Conservation (phyloP, 371 early-diverging fungal species). For the Parasitella parasitica region DNA sequence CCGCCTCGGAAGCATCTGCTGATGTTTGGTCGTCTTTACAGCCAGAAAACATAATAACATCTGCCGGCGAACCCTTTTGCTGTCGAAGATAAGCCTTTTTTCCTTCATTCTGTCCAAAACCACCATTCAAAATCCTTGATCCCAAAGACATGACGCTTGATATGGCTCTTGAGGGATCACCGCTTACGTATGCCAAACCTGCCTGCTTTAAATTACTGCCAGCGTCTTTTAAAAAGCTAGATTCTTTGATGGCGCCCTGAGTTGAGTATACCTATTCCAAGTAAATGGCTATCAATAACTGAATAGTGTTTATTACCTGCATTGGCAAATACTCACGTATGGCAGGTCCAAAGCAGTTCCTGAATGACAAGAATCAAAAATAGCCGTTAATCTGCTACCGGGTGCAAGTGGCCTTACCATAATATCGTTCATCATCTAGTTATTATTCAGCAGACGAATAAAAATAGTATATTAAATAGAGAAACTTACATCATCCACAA, state of each 20-base stretch:
- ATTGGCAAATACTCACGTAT: constrained; percentile 30
- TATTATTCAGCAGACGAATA: not conserved
- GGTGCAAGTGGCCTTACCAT: constrained; percentile 80
- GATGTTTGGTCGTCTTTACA: constrained; percentile 90
- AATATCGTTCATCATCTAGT: constrained; percentile 67
- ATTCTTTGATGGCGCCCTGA: constrained; percentile 60
- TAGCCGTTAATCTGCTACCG: constrained; percentile 78
- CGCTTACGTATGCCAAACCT: constrained; percentile 52
- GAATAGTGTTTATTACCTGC: no score
- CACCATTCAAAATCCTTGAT: constrained; percentile 38
- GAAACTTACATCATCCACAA: constrained; percentile 73
- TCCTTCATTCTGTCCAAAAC: constrained; percentile 16
- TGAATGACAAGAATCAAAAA: constrained; percentile 84
- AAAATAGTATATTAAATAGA: not conserved
- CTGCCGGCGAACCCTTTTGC: constrained; percentile 61
- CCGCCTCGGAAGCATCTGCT: constrained; percentile 71
- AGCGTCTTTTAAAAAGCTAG: constrained; percentile 43
- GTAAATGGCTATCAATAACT: no score
- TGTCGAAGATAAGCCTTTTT: constrained; percentile 37
- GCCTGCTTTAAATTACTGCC: constrained; percentile 40
- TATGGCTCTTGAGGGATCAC: constrained; percentile 37
- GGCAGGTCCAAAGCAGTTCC: constrained; percentile 86
- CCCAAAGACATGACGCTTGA: constrained; percentile 44
- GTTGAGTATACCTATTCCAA: constrained; percentile 53
- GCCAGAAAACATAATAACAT: constrained; percentile 82